These are phyloP conservation scores for Pleurotus eryngii DNA, from an alignment of 768 basidiomycete species.

Conservation along the genomic window DNA sequence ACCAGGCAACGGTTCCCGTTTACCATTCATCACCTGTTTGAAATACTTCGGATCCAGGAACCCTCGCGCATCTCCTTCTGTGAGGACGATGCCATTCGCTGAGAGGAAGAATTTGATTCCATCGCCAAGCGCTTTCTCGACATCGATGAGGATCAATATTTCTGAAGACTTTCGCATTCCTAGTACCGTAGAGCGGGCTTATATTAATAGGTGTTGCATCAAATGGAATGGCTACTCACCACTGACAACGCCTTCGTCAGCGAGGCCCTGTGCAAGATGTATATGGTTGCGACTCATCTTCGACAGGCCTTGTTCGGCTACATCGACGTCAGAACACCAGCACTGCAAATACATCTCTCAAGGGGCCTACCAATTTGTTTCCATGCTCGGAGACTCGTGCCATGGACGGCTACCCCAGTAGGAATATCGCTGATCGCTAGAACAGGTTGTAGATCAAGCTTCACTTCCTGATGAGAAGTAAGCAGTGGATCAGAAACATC, in stretches of 20 bases:
- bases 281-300: slow-evolving; percentile 90
- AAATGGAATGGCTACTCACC: slow-evolving; percentile 50
- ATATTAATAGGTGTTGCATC: too few species aligned
- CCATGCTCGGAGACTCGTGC: slow-evolving; percentile 73
- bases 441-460: slow-evolving; percentile 64
- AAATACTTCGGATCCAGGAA: slow-evolving; percentile 65
- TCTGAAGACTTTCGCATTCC: slow-evolving; percentile 81
- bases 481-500: not conserved
- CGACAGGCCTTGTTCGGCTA: slow-evolving; percentile 71
- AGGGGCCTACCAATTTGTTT: slow-evolving; percentile 52
- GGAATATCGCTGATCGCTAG: slow-evolving; percentile 60
- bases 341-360: not conserved
- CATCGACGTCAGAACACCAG: not conserved
- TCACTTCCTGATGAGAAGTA: slow-evolving; percentile 47
- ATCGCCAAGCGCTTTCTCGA: slow-evolving; percentile 62
- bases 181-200: too few species aligned
- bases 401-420: slow-evolving; percentile 73
- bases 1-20: slow-evolving; percentile 28
- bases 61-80: slow-evolving; percentile 69
- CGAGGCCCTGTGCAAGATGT: slow-evolving; percentile 82
- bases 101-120: slow-evolving; percentile 78
- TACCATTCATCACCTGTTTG: slow-evolving; percentile 55
- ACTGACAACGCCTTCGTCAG: slow-evolving; percentile 65
- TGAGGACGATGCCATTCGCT: slow-evolving; percentile 85
- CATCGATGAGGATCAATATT: slow-evolving; percentile 79